phyloP scores from a whole-genome alignment of 768 basidiomycete genomes.

The Erythrobasidium yunnanense region DNA sequence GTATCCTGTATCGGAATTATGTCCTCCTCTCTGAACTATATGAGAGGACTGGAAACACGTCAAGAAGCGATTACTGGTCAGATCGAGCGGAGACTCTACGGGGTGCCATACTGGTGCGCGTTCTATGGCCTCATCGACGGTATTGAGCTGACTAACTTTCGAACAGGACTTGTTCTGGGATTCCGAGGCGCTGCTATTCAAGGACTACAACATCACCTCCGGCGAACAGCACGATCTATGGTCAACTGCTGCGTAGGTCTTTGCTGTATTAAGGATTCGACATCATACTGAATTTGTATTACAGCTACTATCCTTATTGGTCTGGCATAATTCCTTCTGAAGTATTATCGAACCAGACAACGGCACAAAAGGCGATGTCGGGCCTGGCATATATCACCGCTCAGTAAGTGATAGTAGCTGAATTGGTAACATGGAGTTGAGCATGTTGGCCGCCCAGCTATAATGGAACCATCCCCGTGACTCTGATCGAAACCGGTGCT shows the following conservation, averaged over 20 bases:
- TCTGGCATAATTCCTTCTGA: conserved; percentile 69
- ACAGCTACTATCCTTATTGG: conserved; percentile 59
- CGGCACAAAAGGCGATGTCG: conserved; percentile 63
- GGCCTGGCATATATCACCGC: conserved; percentile 66
- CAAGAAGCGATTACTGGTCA: conserved; percentile 21
- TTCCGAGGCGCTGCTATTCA: conserved; percentile 66
- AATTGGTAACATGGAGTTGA: background rate
- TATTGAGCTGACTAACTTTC: background rate
- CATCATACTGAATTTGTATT: conserved; percentile 1
- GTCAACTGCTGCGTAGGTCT: conserved; percentile 53
- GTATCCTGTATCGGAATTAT: conserved; percentile 58
- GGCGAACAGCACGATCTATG: conserved; percentile 57
- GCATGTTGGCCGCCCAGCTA: conserved; percentile 45
- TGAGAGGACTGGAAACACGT: background rate
- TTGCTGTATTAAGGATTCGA: conserved; percentile 46
- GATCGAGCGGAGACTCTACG: conserved; percentile 44
- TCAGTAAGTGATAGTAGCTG: conserved; percentile 39
- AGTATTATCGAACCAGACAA: conserved; percentile 50
- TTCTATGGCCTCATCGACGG: background rate
- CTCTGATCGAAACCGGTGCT: conserved; percentile 63
- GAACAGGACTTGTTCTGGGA: conserved; percentile 72
- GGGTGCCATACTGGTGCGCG: conserved; percentile 52
- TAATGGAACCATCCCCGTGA: conserved; percentile 73
- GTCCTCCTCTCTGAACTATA: conserved; percentile 19
- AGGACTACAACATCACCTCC: conserved; percentile 72